These are phyloP conservation scores for Neocatenulostroma microsporum DNA, from an alignment of 2,329 filamentous ascomycete species.

Conservation along the genomic window DNA sequence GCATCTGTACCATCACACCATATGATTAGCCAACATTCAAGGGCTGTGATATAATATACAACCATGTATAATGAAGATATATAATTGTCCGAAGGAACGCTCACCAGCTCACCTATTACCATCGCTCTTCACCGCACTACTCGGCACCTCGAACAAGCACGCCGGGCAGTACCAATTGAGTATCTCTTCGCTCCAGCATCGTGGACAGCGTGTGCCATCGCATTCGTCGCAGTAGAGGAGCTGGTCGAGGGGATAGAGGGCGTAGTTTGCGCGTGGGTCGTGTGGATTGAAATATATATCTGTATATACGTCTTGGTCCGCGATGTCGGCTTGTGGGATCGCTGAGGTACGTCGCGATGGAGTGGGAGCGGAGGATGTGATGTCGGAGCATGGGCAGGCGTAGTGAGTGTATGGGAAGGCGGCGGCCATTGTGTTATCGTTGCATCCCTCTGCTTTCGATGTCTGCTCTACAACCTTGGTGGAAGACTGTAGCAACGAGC, in stretches of 20 bases:
- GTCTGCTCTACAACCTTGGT: no score
- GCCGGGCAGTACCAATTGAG: constrained; percentile 92
- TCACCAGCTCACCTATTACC: constrained; percentile 66
- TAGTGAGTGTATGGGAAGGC: constrained; percentile 58
- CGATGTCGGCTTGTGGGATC: constrained; percentile 14
- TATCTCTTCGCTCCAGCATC: constrained; percentile 88
- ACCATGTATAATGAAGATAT: no score
- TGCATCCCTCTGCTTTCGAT: no score
- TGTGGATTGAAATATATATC: constrained; percentile 81
- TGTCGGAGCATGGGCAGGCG: constrained; percentile 55
- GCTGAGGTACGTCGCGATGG: no score
- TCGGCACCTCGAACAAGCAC: constrained; percentile 93
- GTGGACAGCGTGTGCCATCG: constrained; percentile 86
- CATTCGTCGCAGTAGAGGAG: constrained; percentile 97
- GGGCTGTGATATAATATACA: no score
- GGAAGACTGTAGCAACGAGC: no score
- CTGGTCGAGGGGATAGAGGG: constrained; percentile 85
- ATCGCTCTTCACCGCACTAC: constrained; percentile 83
- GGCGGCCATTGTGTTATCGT: constrained; percentile 48
- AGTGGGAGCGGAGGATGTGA: constrained; percentile 32
- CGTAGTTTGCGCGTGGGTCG: constrained; percentile 77
- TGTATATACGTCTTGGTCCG: constrained; percentile 57
- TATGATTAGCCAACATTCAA: no score
- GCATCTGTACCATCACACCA: constrained; percentile 42
- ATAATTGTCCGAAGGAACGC: no score